Evolutionary conservation across 1,139 yeast species (phyloP), one percentile per base, ranked within the genome.

Genomic region (Pichia sp.): DNA sequence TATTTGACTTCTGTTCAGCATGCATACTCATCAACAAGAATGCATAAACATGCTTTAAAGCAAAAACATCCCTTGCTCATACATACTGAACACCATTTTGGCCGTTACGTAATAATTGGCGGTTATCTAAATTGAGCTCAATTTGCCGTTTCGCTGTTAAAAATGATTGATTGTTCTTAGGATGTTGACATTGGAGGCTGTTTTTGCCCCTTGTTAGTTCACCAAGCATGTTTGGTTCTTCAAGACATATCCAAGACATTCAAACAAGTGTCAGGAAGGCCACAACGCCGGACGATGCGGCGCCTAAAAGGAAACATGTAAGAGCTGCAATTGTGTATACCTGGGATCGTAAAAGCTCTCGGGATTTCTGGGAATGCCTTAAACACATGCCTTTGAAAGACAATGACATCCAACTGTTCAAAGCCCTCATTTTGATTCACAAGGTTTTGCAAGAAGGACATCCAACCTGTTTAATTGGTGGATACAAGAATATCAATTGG

Each of bases 361-460:
- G 80, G 50, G 86, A 88, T 4, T 87, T 90, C 59, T 87, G 95
- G 95, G 81, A 85, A 55, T 82, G 84, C 1, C 72, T 92, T 53
- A 87, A 85, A 62, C 68, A 84, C 42, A 81, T 82, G 55, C 95
- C 97, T 2, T 69, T 88, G 50, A 88, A 83, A 53, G 75, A 78
- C 46, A 92, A 85, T 56, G 95, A 87, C 55, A 74, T 88, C 29
- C 95, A 84, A 63, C 66, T 85, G 52, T 90, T 88, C 68, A 92
- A 92, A 61, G 83, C 95, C 11, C 69, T 92, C 59, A 85, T 90
- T 47, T 75, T 86, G 57, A 75, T 88, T 44, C 97, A 92, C 60
- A 90, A 90, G 61, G 95, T 92, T n/a, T 68, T 90, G 27, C 97
- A 92, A 63, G 98, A 92, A 62, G 98, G 98, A 8, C 97, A 92